A percentile compares a stretch with the other conserved stretches of the same genome.
These are phyloP conservation scores for Epichloe sp. DNA, from an alignment of 2,329 filamentous ascomycete species.

Conservation along the genomic window DNA sequence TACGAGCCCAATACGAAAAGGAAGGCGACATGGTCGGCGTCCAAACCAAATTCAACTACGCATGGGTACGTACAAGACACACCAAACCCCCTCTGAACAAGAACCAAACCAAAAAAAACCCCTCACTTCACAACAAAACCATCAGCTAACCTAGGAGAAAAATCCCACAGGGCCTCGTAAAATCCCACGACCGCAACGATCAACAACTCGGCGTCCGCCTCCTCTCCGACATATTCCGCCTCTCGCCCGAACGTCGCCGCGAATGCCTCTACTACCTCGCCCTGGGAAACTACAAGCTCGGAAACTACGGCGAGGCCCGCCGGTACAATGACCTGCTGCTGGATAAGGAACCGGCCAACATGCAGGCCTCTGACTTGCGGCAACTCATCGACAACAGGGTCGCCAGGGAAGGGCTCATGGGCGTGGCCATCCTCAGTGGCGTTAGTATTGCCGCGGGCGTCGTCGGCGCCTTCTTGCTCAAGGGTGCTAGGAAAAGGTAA, in stretches of 20 bases:
- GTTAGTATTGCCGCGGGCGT: conserved; percentile 89
- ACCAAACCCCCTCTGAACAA: neutral
- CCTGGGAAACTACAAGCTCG: conserved; percentile 94
- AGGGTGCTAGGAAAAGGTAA: conserved; percentile 52
- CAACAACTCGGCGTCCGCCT: conserved; percentile 91
- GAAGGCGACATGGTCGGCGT: conserved; percentile 94
- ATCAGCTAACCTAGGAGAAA: neutral
- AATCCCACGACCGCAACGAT: conserved; percentile 70
- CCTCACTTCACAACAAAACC: neutral
- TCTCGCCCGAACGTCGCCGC: conserved; percentile 78
- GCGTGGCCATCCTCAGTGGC: conserved; percentile 88
- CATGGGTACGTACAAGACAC: conserved; percentile 54
- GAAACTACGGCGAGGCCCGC: conserved; percentile 90
- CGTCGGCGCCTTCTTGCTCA: conserved; percentile 75
- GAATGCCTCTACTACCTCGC: conserved; percentile 98
- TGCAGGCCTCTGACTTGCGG: conserved; percentile 79
- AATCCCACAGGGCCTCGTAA: conserved; percentile 85
- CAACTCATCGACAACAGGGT: conserved; percentile 92
- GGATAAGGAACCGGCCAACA: conserved; percentile 79
- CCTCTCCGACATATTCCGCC: conserved; percentile 92
- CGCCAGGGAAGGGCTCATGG: conserved; percentile 83
- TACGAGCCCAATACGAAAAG: conserved; percentile 90
- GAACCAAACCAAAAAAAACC: neutral
- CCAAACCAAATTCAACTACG: conserved; percentile 99
- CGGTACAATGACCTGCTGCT: conserved; percentile 88